A percentile compares a stretch with the other conserved stretches of the same genome.
Evolutionary conservation across 1,284 basidiomycete species (phyloP).

Genomic region (Schizophyllum commune): DNA sequence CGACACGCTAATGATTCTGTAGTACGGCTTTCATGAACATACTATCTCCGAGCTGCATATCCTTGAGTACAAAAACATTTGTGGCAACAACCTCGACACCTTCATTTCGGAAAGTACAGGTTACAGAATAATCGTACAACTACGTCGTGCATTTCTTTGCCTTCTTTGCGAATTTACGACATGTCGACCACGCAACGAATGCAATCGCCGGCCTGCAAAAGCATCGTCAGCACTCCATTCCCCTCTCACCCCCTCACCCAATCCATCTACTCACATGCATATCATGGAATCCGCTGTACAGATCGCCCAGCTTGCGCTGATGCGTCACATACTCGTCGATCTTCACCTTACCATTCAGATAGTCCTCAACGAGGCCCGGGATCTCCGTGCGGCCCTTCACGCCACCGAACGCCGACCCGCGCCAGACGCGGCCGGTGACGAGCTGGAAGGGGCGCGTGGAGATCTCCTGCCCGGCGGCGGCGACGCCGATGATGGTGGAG

Average conservation of each 20-base stretch:
- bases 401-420: slow-evolving; percentile 94
- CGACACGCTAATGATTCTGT: neutral
- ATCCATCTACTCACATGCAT: slow-evolving; percentile 75
- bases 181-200: slow-evolving; percentile 89
- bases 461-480: slow-evolving; percentile 96
- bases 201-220: slow-evolving; percentile 69
- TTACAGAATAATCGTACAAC: too few relatives aligned
- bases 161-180: slow-evolving; percentile 26
- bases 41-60: neutral
- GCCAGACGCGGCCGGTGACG: slow-evolving; percentile 93
- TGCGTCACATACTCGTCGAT: slow-evolving; percentile 92
- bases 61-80: too few relatives aligned
- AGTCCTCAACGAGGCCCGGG: slow-evolving; percentile 82
- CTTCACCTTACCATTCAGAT: slow-evolving; percentile 66
- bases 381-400: slow-evolving; percentile 96
- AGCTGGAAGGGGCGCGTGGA: slow-evolving; percentile 89
- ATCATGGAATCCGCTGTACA: slow-evolving; percentile 88
- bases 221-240: too few relatives aligned
- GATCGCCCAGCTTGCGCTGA: slow-evolving; percentile 64
- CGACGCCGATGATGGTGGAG: slow-evolving; percentile 90
- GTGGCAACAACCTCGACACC: too few relatives aligned
- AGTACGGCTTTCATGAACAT: neutral
- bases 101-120: too few relatives aligned
- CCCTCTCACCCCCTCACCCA: neutral
- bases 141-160: neutral